A percentile compares a stretch with the other conserved stretches of the same genome.
Evolutionary conservation across 2,329 filamentous ascomycete species (phyloP).

Genomic region (Domatiomyces catenatus): DNA sequence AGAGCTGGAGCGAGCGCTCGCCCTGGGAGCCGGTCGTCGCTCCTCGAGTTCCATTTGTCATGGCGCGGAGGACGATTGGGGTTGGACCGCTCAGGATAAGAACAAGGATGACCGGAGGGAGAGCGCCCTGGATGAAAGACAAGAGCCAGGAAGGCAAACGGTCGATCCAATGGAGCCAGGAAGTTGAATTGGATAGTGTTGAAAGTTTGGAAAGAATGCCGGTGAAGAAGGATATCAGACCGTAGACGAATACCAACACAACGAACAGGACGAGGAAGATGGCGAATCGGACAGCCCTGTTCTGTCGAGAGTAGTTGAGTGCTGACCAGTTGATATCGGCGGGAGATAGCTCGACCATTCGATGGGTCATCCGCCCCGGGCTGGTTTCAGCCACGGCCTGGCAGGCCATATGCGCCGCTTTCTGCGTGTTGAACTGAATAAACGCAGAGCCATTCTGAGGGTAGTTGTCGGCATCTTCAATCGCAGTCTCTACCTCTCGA

Average conservation of each 20-base stretch:
- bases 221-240: slow-evolving; percentile 16
- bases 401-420: slow-evolving; percentile 17
- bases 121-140: slow-evolving; percentile 16
- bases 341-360: slow-evolving; percentile 17
- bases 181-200: slow-evolving; percentile 9
- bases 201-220: slow-evolving; percentile 15
- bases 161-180: slow-evolving; percentile 12
- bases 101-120: slow-evolving; percentile 16
- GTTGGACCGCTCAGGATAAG: slow-evolving; percentile 15
- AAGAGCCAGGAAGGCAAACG: slow-evolving; percentile 7
- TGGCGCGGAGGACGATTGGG: slow-evolving; percentile 10
- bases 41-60: slow-evolving; percentile 7
- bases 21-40: slow-evolving; percentile 11
- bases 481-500: slow-evolving; percentile 16
- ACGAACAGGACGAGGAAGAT: slow-evolving; percentile 14
- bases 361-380: slow-evolving; percentile 14
- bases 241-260: slow-evolving; percentile 16
- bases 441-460: slow-evolving; percentile 16
- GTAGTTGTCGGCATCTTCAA: slow-evolving; percentile 13
- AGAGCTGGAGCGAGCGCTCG: slow-evolving; percentile 16
- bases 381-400: slow-evolving; percentile 14
- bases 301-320: slow-evolving; percentile 5
- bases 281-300: slow-evolving; percentile 9
- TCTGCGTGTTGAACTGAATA: slow-evolving; percentile 18
- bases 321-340: slow-evolving; percentile 17